A percentile compares a stretch with the other conserved stretches of the same genome.
Evolutionary conservation across 2,329 filamentous ascomycete genomes (phyloP).

Genomic region (Cytospora chrysosperma): DNA sequence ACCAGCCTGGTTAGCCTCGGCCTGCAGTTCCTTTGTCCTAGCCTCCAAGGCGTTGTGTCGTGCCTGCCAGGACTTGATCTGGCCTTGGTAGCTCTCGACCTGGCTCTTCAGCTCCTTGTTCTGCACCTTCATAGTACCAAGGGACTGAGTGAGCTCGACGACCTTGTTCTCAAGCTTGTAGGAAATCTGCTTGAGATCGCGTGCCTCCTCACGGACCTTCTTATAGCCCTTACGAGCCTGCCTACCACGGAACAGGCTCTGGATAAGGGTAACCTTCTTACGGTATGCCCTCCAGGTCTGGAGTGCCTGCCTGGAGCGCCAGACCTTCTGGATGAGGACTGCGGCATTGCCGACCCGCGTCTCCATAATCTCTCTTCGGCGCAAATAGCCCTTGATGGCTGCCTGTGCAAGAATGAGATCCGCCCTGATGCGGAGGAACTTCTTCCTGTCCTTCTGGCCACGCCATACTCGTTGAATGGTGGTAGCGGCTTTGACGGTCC

Average conservation of each 20-base stretch:
- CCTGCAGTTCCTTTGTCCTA: slow-evolving; percentile 89
- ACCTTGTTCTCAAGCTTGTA: slow-evolving; percentile 99
- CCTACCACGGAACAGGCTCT: slow-evolving; percentile 90
- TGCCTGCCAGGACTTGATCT: slow-evolving; percentile 94
- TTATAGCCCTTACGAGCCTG: slow-evolving; percentile 82
- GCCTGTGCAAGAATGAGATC: slow-evolving; percentile 89
- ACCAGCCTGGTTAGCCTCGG: slow-evolving; percentile 95
- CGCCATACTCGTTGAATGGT: slow-evolving; percentile 96
- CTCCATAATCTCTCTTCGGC: slow-evolving; percentile 89
- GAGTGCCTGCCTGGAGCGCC: slow-evolving; percentile 78
- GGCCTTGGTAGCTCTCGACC: slow-evolving; percentile 92
- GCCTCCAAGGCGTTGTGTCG: slow-evolving; percentile 87
- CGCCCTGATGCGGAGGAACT: slow-evolving; percentile 73
- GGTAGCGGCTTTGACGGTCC: slow-evolving; percentile 82
- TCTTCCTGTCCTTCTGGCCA: slow-evolving; percentile 84
- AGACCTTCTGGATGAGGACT: slow-evolving; percentile 83
- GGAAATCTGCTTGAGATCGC: slow-evolving; percentile 98
- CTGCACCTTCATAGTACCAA: slow-evolving; percentile 89
- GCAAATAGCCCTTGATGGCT: slow-evolving; percentile 85
- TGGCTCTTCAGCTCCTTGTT: slow-evolving; percentile 88
- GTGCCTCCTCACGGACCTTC: slow-evolving; percentile 86
- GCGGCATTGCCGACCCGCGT: slow-evolving; percentile 91
- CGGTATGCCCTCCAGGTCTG: slow-evolving; percentile 85
- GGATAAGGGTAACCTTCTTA: slow-evolving; percentile 83
- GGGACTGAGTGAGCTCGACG: slow-evolving; percentile 90